Percentiles rank a stretch among this genome's conserved stretches.
Conservation (phyloP, 2,329 filamentous ascomycete species). For the Ustulina deusta region DNA sequence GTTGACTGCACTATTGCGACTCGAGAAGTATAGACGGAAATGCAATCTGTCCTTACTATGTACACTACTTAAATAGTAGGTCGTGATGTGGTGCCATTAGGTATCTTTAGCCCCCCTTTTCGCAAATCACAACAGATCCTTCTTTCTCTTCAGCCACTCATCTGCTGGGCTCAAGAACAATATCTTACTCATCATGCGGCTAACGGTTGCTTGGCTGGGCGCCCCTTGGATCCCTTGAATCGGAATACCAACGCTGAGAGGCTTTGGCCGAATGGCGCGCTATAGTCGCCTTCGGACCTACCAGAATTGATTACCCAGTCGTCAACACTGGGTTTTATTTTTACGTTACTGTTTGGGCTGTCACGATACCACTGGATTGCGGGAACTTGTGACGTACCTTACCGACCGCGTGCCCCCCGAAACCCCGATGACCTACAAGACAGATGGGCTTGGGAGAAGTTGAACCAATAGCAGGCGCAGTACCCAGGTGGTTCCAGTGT, state of each 20-base stretch:
- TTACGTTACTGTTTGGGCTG: neutral
- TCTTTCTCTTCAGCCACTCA: conserved; percentile 34
- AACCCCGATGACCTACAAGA: conserved; percentile 17
- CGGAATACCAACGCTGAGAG: conserved; percentile 2
- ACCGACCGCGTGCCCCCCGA: conserved; percentile 23
- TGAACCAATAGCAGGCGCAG: conserved; percentile 31
- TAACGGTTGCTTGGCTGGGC: conserved; percentile 16
- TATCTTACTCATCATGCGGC: conserved; percentile 41
- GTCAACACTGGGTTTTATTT: neutral
- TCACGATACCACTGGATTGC: neutral
- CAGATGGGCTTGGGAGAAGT: conserved; percentile 13
- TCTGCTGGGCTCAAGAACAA: conserved; percentile 13
- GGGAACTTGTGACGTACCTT: conserved; percentile 24
- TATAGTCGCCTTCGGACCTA: conserved; percentile 12
- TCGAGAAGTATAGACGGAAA: neutral
- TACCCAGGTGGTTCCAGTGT: neutral
- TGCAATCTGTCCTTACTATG: conserved; percentile 35
- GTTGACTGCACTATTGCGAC: neutral
- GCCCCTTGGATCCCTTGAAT: conserved; percentile 20
- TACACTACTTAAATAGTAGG: conserved; percentile 17
- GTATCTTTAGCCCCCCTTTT: conserved; percentile 33
- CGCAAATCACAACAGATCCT: conserved; percentile 36
- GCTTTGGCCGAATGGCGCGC: conserved; percentile 6
- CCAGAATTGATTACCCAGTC: conserved; percentile 7
- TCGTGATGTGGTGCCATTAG: conserved; percentile 33